Evolutionary conservation across 768 basidiomycete genomes (phyloP), one percentile per base, ranked within the genome.

Genomic region (Trametes coccinea): DNA sequence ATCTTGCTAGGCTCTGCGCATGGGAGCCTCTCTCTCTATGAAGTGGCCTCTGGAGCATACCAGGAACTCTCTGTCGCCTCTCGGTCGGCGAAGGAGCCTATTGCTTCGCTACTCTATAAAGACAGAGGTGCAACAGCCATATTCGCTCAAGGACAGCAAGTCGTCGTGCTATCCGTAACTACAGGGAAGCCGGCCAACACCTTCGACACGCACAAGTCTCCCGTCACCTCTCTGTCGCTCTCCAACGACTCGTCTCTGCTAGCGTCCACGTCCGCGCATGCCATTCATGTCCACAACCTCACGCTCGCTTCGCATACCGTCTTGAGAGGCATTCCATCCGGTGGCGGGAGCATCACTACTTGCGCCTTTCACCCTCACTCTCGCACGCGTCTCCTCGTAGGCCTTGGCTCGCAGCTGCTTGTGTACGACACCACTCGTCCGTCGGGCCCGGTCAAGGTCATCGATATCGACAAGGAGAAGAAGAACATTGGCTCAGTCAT

Each of bases 381-480:
- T 2, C 82, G 83, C n/a, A 84, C 84, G 6, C 78, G 80, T 46
- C 77, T 92, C 17, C 73, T 92, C 3, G 73, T 92, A 3, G 80
- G 80, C 2, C 68, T 78, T 16, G 83, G 82, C 0, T 76, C 76
- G 46, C 80, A 84, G 45, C 62, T 92, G 3, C 64, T 83, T 17
- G 76, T 90, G 17, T 92, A 85, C 60, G 89, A 91, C 64, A 82
- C 80, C 2, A 81, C 79, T 31, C 80, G 82, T 11, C 82, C 86
- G 8, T 82, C 84, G 22, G 75, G 75, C 5, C 86, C 89, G 9
- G 52, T 77, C 30, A 89, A 86, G 71, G 74, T 73, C 0, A 73
- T 90, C 40, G 62, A 76, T 2, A 66, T 90, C 56, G 67, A 68
- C 39, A 68, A 66, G 63, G 76, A 73, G 9, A 83, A 84, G 27